Conservation (phyloP, 768 basidiomycete species). For the Russula dissimulans region DNA sequence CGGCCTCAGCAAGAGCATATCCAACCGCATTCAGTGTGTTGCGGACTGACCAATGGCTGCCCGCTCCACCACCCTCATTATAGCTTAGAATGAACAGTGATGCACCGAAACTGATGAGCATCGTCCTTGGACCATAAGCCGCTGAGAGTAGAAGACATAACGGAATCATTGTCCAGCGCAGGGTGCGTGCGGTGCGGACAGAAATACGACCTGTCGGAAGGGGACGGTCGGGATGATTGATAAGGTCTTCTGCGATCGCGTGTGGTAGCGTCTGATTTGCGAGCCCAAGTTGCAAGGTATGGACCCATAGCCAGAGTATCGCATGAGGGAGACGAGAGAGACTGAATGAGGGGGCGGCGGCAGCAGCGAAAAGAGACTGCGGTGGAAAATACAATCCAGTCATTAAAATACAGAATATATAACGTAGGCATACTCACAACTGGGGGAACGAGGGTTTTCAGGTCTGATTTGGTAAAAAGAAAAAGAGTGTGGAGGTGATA, state of each 20-base stretch:
- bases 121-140: slow-evolving; percentile 14
- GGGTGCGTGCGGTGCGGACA: slow-evolving; percentile 11
- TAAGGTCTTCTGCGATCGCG: slow-evolving; percentile 22
- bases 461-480: slow-evolving; percentile 24
- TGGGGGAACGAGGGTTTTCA: slow-evolving; percentile 22
- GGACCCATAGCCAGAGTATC: slow-evolving; percentile 27
- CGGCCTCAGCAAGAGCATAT: slow-evolving; percentile 31
- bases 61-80: slow-evolving; percentile 22
- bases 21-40: slow-evolving; percentile 31
- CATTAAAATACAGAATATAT: too few relatives aligned
- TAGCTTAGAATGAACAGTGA: slow-evolving; percentile 20
- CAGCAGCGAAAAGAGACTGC: slow-evolving; percentile 17
- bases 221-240: slow-evolving; percentile 28
- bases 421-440: slow-evolving; percentile 14
- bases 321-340: slow-evolving; percentile 5
- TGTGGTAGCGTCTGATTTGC: slow-evolving; percentile 25
- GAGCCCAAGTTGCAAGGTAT: slow-evolving; percentile 25
- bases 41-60: slow-evolving; percentile 29
- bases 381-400: too few relatives aligned
- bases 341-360: slow-evolving; percentile 14
- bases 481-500: slow-evolving; percentile 18
- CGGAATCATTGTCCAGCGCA: slow-evolving; percentile 26
- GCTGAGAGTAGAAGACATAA: slow-evolving; percentile 22
- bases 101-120: slow-evolving; percentile 17
- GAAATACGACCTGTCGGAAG: slow-evolving; percentile 27